A percentile compares a stretch with the other conserved stretches of the same genome.
These are phyloP conservation scores for Rosellinia necatrix DNA, from an alignment of 2,329 filamentous ascomycete genomes.

Conservation along the genomic window DNA sequence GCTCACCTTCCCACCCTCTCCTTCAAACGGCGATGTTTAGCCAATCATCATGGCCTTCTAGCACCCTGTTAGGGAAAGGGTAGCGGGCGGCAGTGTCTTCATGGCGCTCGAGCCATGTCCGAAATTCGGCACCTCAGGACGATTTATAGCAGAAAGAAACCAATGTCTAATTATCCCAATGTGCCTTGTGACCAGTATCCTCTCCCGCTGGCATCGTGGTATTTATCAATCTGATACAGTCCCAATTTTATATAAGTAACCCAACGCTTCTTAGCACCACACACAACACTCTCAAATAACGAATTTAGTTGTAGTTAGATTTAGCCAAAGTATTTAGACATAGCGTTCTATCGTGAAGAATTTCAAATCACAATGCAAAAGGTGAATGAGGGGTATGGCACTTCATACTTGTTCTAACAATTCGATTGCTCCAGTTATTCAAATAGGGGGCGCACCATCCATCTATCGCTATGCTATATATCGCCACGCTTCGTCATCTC, in stretches of 20 bases:
- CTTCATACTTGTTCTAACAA: background rate
- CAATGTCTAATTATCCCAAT: conserved; percentile 13
- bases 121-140: background rate
- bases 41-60: background rate
- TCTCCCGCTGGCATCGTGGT: background rate
- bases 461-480: conserved; percentile 13
- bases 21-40: background rate
- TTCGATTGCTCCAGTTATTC: conserved; percentile 2
- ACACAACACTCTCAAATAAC: too few species aligned
- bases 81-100: background rate
- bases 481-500: background rate
- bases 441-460: background rate
- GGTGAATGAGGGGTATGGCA: background rate
- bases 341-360: too few species aligned
- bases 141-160: conserved; percentile 8
- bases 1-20: background rate
- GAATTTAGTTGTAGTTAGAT: too few species aligned
- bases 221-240: background rate
- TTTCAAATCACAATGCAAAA: too few species aligned
- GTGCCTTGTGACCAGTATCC: background rate
- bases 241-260: too few species aligned
- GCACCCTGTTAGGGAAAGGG: background rate
- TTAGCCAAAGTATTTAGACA: too few species aligned
- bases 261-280: background rate
- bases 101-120: background rate